These are phyloP conservation scores for Coemansia sp. DNA, from an alignment of 192 early-diverging fungal genomes.

Conservation along the genomic window DNA sequence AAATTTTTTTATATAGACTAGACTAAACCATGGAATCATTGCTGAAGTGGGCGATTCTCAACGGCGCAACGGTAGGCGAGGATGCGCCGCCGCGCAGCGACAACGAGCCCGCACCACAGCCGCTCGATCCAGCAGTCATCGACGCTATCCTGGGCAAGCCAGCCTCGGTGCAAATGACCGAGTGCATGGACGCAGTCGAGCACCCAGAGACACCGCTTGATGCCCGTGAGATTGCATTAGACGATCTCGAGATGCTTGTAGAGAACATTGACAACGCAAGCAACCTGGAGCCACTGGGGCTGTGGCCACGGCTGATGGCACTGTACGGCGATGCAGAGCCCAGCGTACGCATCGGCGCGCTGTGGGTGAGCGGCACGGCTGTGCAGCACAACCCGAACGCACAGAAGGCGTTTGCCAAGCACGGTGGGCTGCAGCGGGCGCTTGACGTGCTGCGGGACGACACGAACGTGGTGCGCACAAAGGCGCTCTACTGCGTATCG, in stretches of 20 bases:
- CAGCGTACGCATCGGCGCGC: constrained; percentile 63
- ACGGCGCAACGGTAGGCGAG: constrained; percentile 70
- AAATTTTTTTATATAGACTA: no score
- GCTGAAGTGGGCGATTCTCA: constrained; percentile 80
- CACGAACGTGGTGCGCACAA: constrained; percentile 57
- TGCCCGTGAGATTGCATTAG: constrained; percentile 78
- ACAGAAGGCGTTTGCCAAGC: constrained; percentile 64
- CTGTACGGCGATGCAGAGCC: constrained; percentile 49
- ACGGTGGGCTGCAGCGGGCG: constrained; percentile 51
- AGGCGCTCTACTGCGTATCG: constrained; percentile 71
- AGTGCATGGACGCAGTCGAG: constrained; percentile 73
- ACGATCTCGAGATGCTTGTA: constrained; percentile 90
- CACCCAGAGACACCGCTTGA: constrained; percentile 55
- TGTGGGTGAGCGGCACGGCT: constrained; percentile 92
- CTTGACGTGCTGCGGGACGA: constrained; percentile 47
- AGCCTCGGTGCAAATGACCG: constrained; percentile 82
- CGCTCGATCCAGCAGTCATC: constrained; percentile 79
- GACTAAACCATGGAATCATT: constrained; percentile 60
- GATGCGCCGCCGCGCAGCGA: constrained; percentile 56
- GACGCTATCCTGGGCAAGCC: constrained; percentile 93
- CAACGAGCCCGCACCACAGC: constrained; percentile 16
- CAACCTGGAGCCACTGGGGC: constrained; percentile 81
- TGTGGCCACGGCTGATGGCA: constrained; percentile 79
- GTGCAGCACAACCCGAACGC: constrained; percentile 91
- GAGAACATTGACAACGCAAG: constrained; percentile 89